phyloP scores from a whole-genome alignment of 495 filamentous ascomycete species.

The Podospora pseudocomata region DNA sequence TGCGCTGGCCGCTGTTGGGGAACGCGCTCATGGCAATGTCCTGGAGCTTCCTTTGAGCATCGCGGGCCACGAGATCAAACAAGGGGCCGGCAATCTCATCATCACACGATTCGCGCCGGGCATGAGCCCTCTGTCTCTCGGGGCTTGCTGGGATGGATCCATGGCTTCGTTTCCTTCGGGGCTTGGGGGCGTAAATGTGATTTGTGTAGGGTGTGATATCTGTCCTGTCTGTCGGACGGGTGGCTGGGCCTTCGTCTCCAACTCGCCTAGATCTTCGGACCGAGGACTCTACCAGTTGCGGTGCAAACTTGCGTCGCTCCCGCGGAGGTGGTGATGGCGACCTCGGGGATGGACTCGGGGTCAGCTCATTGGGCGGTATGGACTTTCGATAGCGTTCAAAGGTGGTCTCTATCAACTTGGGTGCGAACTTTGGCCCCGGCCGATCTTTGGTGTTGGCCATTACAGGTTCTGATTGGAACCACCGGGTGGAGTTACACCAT shows the following conservation, averaged over 20 bases:
- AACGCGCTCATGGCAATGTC: conserved; percentile 49
- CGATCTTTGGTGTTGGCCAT: conserved; percentile 30
- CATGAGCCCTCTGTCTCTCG: conserved; percentile 25
- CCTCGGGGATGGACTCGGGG: conserved; percentile 50
- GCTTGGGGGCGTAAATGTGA: conserved; percentile 53
- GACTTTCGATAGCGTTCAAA: conserved; percentile 50
- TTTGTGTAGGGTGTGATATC: conserved; percentile 57
- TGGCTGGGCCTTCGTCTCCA: conserved; percentile 50
- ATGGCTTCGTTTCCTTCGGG: conserved; percentile 30
- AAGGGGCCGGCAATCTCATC: conserved; percentile 69
- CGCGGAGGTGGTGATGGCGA: conserved; percentile 31
- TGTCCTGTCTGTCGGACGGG: conserved; percentile 52
- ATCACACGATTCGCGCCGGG: conserved; percentile 60
- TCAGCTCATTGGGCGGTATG: conserved; percentile 44
- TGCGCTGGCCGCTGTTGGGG: conserved; percentile 44
- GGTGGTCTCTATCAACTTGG: conserved; percentile 59
- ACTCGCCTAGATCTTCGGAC: conserved; percentile 52
- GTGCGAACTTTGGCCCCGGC: conserved; percentile 50
- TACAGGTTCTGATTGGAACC: conserved; percentile 5
- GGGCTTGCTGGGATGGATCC: conserved; percentile 23
- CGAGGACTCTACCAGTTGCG: conserved; percentile 66
- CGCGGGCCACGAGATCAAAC: conserved; percentile 67
- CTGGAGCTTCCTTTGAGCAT: conserved; percentile 65
- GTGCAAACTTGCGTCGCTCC: conserved; percentile 52
- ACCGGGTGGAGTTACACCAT: conserved; percentile 11